Evolutionary conservation across 1,284 basidiomycete species (phyloP), one percentile per base, ranked within the genome.

Genomic region (Microbotryum saponariae): DNA sequence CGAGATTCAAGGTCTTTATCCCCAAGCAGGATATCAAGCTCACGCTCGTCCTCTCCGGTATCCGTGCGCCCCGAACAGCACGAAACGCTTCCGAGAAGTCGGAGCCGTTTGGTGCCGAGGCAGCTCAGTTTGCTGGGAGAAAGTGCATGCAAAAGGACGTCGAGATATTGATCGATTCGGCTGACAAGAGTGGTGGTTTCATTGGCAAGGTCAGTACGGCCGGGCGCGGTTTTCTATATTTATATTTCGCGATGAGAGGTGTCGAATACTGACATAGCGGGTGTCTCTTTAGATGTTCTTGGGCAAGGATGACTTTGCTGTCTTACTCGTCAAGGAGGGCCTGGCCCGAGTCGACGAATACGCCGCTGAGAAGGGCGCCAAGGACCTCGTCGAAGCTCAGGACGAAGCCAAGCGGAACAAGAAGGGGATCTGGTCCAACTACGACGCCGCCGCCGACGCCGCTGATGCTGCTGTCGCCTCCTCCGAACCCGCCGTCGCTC

Each of bases 151-250:
- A 98, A 76, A 84, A 93, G 27, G 96, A 98, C 72, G 87, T 92
- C 18, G 94, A 98, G 76, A 85, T 97, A 64, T 86, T 90, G 68
- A 85, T 97, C 51, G 88, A 94, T 62, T 82, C 83, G 51, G 85
- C 87, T 18, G 94, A 98, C 79, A 97, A 96, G 78, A 87, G 87
- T 20, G 94, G 94, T 47, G 93, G 94, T 8, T 97, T 97, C 78
- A 93, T 98, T 68, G 94, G 94, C 20, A 78, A 56, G 21, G 60
- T 64, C 18, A 29, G 59, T 49, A 25, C 37, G 18, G 56, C 33
- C 45, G 27, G 20, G 66, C 86, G 1, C 79, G 97, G 60, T 27
- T 27, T 27, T 27, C 27, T 27, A 25, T 25, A 25, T 25, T 25
- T 25, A 25, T 25, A 27, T 96, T 88, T 76, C 68, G 88, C 71